A percentile compares a stretch with the other conserved stretches of the same genome.
phyloP scores from a whole-genome alignment of 1,139 yeast genomes.

The Nadsonia starkeyi-henricii region DNA sequence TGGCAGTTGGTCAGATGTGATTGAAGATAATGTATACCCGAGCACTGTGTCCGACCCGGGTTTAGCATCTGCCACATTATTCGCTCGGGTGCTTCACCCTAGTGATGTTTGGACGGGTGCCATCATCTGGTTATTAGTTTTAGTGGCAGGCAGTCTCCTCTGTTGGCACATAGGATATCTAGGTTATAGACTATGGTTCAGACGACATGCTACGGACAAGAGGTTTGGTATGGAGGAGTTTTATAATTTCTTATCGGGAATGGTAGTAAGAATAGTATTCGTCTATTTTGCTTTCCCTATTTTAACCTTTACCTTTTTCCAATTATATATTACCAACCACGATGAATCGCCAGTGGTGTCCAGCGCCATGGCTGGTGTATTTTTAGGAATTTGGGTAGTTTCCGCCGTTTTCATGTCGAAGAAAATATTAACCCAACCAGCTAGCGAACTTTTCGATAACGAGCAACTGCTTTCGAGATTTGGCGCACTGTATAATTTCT shows the following conservation, averaged over 20 bases:
- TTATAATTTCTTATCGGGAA: constrained; percentile 17
- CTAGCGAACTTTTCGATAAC: constrained; percentile 16
- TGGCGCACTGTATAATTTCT: constrained; percentile 12
- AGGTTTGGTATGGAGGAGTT: constrained; percentile 4
- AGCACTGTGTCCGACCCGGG: constrained; percentile 14
- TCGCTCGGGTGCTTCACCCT: constrained; percentile 15
- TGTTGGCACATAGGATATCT: constrained; percentile 4
- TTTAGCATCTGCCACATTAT: constrained; percentile 17
- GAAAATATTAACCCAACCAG: constrained; percentile 12
- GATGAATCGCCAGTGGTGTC: constrained; percentile 14
- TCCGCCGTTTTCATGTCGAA: constrained; percentile 13
- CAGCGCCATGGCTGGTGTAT: constrained; percentile 20
- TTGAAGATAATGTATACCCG: constrained; percentile 2
- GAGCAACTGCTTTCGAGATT: constrained; percentile 13
- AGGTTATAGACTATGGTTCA: constrained; percentile 5
- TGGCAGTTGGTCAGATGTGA: constrained; percentile 4
- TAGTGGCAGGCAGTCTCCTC: constrained; percentile 10
- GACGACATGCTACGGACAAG: constrained; percentile 3
- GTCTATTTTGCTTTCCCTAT: constrained; percentile 21
- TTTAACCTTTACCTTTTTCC: constrained; percentile 21
- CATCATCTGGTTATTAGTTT: constrained; percentile 21
- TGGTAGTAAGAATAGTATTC: constrained; percentile 17
- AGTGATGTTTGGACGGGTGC: constrained; percentile 24
- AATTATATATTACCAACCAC: constrained; percentile 16
- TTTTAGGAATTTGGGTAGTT: constrained; percentile 17